These are phyloP conservation scores for Linanthus parryae DNA, from an alignment of 148 eudicot species.

Conservation along the genomic window DNA sequence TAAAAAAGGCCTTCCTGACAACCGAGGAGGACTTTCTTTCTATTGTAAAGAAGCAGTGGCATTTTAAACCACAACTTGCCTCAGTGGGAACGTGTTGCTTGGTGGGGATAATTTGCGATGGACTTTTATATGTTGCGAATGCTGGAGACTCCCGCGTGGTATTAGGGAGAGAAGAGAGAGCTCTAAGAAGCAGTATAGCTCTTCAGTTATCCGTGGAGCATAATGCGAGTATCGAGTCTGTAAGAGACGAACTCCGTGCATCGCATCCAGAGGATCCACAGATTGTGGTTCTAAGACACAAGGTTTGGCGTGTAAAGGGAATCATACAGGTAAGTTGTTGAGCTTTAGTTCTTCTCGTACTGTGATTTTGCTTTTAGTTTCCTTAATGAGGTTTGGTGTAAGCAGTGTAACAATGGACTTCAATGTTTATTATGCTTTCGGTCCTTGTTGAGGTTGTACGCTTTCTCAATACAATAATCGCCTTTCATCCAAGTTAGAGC, in stretches of 20 bases:
- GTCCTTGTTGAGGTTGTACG: too few species aligned
- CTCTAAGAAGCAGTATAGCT: constrained; percentile 28
- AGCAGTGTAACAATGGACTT: too few species aligned
- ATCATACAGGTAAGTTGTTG: constrained; percentile 57
- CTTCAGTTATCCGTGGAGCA: constrained; percentile 78
- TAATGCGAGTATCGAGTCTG: constrained; percentile 56
- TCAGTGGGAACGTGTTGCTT: constrained; percentile 80
- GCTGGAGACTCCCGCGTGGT: constrained; percentile 91
- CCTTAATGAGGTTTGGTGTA: too few species aligned
- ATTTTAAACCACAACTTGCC: constrained; percentile 58
- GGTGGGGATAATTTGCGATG: constrained; percentile 61
- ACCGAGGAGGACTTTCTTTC: constrained; percentile 66
- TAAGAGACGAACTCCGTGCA: constrained; percentile 54
- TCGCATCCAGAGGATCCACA: constrained; percentile 67
- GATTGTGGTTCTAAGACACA: constrained; percentile 69
- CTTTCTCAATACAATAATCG: too few species aligned
- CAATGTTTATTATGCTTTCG: too few species aligned
- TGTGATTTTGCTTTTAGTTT: too few species aligned
- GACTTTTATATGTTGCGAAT: constrained; percentile 55
- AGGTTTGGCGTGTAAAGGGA: constrained; percentile 93
- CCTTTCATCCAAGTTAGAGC: too few species aligned
- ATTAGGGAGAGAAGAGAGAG: constrained; percentile 51
- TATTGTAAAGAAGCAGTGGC: constrained; percentile 60
- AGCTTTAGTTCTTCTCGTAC: background rate
- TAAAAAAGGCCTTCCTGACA: constrained; percentile 63